Base-by-base conservation (phyloP, 78 protist genomes). In the Pelomyxa schiedti region DNA sequence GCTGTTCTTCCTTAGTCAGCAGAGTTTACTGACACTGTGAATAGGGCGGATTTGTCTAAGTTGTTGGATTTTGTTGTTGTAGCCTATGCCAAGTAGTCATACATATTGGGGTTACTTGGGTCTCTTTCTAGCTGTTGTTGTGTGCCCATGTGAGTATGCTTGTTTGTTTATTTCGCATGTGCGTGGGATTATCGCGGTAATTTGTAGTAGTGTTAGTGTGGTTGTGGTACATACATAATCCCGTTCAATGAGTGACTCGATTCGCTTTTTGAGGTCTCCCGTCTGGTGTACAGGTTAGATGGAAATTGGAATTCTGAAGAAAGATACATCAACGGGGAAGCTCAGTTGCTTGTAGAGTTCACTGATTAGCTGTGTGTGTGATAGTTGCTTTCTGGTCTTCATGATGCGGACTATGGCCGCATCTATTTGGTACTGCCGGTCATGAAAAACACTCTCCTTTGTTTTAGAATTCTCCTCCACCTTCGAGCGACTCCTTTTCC, bases 321-420 rank as follows among this genome's bases (percentile, higher is more conserved):
- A 16, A 32, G 35, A 8, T 58, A 82, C 85, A 65, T 81, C 75
- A 53, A 87, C 77, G 7, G 93, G 92, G 69, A 94, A 94, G 80
- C 83, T 84, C 52, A 94, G 86, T 76, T 75, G 90, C 66, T 73
- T 8, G 26, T 83, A 28, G n/a, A 91, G 74, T 66, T 86, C 96
- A 1, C 87, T 24, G 9, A 94, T 69, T 8, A 96, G 85, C 0
- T 76, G 75, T 28, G 65, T 28, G 81, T 96, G 97, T 8, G 77
- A 0, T 3, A 95, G 79, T 32, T 72, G 67, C 29, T 90, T 88
- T 39, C 97, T 76, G 0, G 97, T 70, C 86, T 96, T 96, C 99
- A 96, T 96, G 71, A 91, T 83, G 32, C 99, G 86, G 32, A 96
- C 99, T 36, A 96, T 76, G 1, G 92, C 88, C 0, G 98, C 97